phyloP scores from a whole-genome alignment of 2,329 filamentous ascomycete species.

The Hyphodiscus sp. region DNA sequence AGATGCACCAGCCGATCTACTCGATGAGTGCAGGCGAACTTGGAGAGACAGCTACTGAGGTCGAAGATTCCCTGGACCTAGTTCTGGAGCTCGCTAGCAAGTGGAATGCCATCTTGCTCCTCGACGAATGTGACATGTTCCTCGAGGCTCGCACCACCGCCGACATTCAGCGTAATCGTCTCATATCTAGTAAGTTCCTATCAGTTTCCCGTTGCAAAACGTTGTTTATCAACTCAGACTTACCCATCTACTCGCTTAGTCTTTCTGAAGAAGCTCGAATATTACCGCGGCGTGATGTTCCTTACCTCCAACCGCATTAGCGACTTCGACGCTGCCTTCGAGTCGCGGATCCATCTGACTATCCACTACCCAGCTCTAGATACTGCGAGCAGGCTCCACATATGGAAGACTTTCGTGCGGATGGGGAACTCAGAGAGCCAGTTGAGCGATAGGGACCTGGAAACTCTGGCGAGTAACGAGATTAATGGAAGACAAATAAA shows the following conservation, averaged over 20 bases:
- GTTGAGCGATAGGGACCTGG: too few relatives aligned
- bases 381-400: conserved; percentile 14
- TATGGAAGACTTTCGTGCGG: conserved; percentile 14
- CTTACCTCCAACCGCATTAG: conserved; percentile 30
- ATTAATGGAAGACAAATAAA: too few relatives aligned
- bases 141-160: conserved; percentile 22
- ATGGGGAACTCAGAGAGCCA: too few relatives aligned
- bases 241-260: too few relatives aligned
- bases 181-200: conserved; percentile 25
- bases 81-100: too few relatives aligned
- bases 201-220: neutral
- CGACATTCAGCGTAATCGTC: conserved; percentile 34
- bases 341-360: conserved; percentile 25
- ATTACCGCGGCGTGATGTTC: conserved; percentile 33
- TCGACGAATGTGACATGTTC: conserved; percentile 65
- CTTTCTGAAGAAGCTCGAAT: conserved; percentile 31
- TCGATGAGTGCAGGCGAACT: too few relatives aligned
- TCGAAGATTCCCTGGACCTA: too few relatives aligned
- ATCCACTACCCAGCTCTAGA: conserved; percentile 17
- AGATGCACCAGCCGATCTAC: too few relatives aligned
- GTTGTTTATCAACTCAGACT: neutral
- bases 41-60: too few relatives aligned
- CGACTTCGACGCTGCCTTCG: conserved; percentile 26
- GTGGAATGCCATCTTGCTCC: conserved; percentile 65
- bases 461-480: too few relatives aligned